Base-by-base conservation (phyloP, 2,329 filamentous ascomycete species). In the Kalmusia sp. region DNA sequence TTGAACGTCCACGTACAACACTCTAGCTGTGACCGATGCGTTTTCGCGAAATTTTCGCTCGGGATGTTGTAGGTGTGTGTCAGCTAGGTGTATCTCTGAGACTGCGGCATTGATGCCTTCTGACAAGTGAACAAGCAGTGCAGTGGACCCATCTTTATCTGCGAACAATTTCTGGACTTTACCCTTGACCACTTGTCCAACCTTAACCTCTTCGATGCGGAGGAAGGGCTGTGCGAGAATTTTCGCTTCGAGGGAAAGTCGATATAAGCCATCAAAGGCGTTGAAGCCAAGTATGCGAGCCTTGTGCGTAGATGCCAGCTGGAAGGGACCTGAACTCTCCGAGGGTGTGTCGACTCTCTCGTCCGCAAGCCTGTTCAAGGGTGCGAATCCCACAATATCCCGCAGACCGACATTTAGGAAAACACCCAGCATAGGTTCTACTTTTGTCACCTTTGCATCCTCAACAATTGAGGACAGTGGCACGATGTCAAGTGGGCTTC, bases 21-120 rank as follows among this genome's bases (percentile, higher is more conserved):
- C 91, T 55, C 93, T 85, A 17, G 90, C 90, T 63, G 91, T 96
- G 58, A 99, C 87, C 47, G 88, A 85, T 74, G 91, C 85, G 1
- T 92, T 92, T 71, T 93, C 91, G 55, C 90, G 86, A 76, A 97
- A 99, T 71, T 97, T 98, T 80, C 93, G 96, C 75, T 99, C 95
- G 0, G 95, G 95, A 67, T 97, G 90, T 69, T 95, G 90, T 21
- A 99, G 80, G 55, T 87, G 87, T 12, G 95, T 84, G 71, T 99
- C 96, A 39, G 95, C 89, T 64, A 99, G 81, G 70, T 99, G 96
- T 69, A 88, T 87, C 67, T 93, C 90, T 3, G 92, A 85, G 2
- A 98, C 92, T 52, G 96, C 83, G n/a, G 92, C 95, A 45, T 86
- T 88, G 60, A 99, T 92, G 39, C 91, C 91, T 35, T 97, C 91